Evolutionary conservation across 306 rosid species (phyloP), one percentile per base, ranked within the genome.

Genomic region (Cicer bijugum): DNA sequence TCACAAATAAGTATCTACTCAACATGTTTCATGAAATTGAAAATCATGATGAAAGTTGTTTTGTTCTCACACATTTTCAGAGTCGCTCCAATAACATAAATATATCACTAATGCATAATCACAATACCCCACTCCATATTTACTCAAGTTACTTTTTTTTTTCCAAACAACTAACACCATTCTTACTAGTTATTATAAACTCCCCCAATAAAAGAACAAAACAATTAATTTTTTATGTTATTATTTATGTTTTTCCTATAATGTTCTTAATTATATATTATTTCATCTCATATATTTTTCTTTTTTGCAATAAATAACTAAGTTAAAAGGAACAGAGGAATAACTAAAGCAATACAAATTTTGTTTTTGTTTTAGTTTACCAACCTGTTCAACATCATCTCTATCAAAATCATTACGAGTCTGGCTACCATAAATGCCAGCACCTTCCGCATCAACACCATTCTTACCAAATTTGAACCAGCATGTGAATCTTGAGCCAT

Each of bases 371-470:
- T 44, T 28, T 0, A 35, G 16, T 56, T 39, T 10, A 47, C 37
- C 35, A 80, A 91, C 97, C 92, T 94, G 99, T 74, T 91, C 97
- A 67, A 91, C 97, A 82, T 94, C 97, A 77, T 94, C 98, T 76
- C 89, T 89, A 50, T 89, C 94, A 78, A 83, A 94, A 81, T 94
- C 98, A 52, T 94, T 90, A 51, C 98, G 91, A 48, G 89, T 47
- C 66, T 94, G 97, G 79, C 97, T 94, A 1, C 98, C 98, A 86
- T 94, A 94, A 79, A 94, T 91, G 8, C 98, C 98, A 74, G 97
- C 97, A 70, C 96, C 97, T 85, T 94, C 91, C 12, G 97, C 96
- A 78, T 90, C 97, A 35, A 92, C 86, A 17, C 97, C 97, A 57
- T 85, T 91, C 64, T 89, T 86, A 15, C 99, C 96, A 38, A 94